phyloP scores from a whole-genome alignment of 2,329 filamentous ascomycete species.

The Cercospora sojina region DNA sequence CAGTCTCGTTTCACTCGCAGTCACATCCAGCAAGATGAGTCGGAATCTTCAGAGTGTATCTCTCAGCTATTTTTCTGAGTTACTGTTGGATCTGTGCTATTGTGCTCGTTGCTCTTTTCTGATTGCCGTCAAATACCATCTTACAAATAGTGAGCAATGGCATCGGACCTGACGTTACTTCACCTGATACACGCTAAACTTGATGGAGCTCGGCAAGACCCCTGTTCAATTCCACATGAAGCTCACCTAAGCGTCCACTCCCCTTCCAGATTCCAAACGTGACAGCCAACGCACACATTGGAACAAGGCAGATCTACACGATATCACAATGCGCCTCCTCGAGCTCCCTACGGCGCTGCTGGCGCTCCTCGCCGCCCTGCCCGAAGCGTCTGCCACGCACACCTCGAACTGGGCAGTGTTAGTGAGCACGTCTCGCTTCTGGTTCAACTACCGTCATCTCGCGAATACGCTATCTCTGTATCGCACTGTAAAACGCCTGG shows the following conservation, averaged over 20 bases:
- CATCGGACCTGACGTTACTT: neutral
- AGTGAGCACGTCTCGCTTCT: slow-evolving; percentile 97
- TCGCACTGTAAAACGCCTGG: slow-evolving; percentile 94
- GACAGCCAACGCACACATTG: neutral
- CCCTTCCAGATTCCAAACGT: neutral
- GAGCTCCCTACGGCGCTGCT: slow-evolving; percentile 31
- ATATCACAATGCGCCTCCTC: slow-evolving; percentile 30
- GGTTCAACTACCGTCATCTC: slow-evolving; percentile 99
- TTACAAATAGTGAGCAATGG: neutral
- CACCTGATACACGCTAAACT: neutral
- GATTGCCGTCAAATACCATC: neutral
- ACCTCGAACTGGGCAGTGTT: slow-evolving; percentile 99
- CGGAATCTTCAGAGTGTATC: neutral
- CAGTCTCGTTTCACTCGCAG: neutral
- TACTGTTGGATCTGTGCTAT: neutral
- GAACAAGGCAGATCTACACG: neutral
- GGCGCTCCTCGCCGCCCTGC: slow-evolving; percentile 27
- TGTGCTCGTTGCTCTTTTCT: neutral
- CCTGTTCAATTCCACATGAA: slow-evolving; percentile 1
- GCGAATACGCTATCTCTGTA: slow-evolving; percentile 97
- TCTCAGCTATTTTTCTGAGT: neutral
- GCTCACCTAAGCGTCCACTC: slow-evolving; percentile 3
- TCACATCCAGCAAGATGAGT: neutral
- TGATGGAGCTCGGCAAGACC: slow-evolving; percentile 9
- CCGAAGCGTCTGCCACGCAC: slow-evolving; percentile 65